phyloP scores from a whole-genome alignment of 495 filamentous ascomycete species.

The Platismatia glauca region DNA sequence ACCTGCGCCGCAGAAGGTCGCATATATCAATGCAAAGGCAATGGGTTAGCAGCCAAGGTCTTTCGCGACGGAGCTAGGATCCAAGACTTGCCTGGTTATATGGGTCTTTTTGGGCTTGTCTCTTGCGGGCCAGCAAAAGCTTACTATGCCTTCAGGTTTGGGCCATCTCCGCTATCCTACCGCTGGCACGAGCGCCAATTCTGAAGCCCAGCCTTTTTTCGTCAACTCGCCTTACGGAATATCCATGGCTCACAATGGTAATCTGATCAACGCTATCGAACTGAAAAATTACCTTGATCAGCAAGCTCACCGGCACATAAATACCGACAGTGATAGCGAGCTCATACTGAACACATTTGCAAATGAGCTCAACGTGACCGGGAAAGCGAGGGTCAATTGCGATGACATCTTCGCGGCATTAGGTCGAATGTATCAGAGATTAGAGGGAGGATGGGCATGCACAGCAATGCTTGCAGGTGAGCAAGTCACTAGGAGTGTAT shows the following conservation, averaged over 20 bases:
- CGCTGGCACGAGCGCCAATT: conserved; percentile 72
- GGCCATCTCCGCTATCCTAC: conserved; percentile 89
- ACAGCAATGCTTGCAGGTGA: conserved; percentile 85
- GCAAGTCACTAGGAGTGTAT: background rate
- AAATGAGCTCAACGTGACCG: conserved; percentile 84
- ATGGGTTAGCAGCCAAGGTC: too few species aligned
- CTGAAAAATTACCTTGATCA: conserved; percentile 72
- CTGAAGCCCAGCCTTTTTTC: conserved; percentile 82
- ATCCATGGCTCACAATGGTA: conserved; percentile 71
- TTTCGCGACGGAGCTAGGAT: too few species aligned
- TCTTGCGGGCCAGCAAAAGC: too few species aligned
- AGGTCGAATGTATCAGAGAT: conserved; percentile 63
- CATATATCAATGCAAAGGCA: too few species aligned
- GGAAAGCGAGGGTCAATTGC: conserved; percentile 87
- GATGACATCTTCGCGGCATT: conserved; percentile 81
- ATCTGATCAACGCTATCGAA: conserved; percentile 82
- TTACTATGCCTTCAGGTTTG: conserved; percentile 26
- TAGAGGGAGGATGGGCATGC: conserved; percentile 79
- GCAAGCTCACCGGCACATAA: conserved; percentile 90
- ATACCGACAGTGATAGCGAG: conserved; percentile 93
- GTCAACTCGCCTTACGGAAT: conserved; percentile 51
- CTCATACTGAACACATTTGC: conserved; percentile 94
- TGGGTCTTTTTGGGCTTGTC: too few species aligned
- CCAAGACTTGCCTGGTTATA: too few species aligned
- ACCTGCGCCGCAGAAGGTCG: too few species aligned